Evolutionary conservation across 495 filamentous ascomycete species (phyloP).

Genomic region (Cairneyella variabilis): DNA sequence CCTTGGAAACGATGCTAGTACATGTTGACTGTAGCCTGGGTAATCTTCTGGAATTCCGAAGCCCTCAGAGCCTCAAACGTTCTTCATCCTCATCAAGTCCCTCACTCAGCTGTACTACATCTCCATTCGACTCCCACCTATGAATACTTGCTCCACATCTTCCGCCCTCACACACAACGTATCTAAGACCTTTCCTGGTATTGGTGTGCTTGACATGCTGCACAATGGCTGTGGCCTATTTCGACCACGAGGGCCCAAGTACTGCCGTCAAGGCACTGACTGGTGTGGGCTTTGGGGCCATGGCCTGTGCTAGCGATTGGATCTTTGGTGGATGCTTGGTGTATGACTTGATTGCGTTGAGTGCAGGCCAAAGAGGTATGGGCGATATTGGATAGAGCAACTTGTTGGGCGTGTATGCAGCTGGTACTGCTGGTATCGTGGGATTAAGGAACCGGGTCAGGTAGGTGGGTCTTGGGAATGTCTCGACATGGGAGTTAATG

Average conservation of each 20-base stretch:
- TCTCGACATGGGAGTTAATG: not conserved
- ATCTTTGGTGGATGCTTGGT: slow-evolving; percentile 50
- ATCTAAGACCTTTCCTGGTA: slow-evolving; percentile 49
- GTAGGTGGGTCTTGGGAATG: slow-evolving; percentile 29
- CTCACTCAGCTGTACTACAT: slow-evolving; percentile 46
- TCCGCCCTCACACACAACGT: slow-evolving; percentile 47
- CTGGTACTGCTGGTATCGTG: slow-evolving; percentile 44
- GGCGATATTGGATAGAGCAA: slow-evolving; percentile 36
- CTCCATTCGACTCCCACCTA: slow-evolving; percentile 34
- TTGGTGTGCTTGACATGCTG: slow-evolving; percentile 48
- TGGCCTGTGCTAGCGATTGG: slow-evolving; percentile 42
- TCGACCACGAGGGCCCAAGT: slow-evolving; percentile 35
- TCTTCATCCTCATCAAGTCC: slow-evolving; percentile 48
- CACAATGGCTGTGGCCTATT: slow-evolving; percentile 50
- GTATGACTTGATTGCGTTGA: slow-evolving; percentile 46
- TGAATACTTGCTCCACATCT: slow-evolving; percentile 40
- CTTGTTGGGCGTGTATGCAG: slow-evolving; percentile 41
- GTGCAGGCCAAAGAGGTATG: slow-evolving; percentile 39
- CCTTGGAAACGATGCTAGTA: not conserved
- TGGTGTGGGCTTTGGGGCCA: slow-evolving; percentile 39
- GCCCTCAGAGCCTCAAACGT: slow-evolving; percentile 39
- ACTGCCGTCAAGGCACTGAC: slow-evolving; percentile 42
- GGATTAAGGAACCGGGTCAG: slow-evolving; percentile 41
- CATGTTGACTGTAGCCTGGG: slow-evolving; percentile 36
- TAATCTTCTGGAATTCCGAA: slow-evolving; percentile 51